Evolutionary conservation across 805 yeast species (phyloP).

Genomic region (Candida silvatica): DNA sequence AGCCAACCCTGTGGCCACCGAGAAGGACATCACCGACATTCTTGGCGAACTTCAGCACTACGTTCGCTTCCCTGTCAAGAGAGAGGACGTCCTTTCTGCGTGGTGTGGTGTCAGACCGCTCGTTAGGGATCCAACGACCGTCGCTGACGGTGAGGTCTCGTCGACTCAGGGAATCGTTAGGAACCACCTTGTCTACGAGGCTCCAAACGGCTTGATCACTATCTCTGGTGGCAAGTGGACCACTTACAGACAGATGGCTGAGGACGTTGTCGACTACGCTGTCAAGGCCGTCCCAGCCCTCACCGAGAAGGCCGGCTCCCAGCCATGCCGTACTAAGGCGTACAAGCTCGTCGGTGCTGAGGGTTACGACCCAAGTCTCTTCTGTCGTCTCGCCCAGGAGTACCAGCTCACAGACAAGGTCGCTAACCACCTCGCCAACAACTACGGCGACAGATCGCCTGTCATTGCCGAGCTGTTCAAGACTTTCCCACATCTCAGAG

Average conservation of each 20-base stretch:
- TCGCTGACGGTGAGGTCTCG: slow-evolving; percentile 19
- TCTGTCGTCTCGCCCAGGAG: slow-evolving; percentile 73
- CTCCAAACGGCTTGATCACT: slow-evolving; percentile 69
- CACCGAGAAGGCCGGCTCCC: slow-evolving; percentile 12
- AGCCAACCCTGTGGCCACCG: slow-evolving; percentile 74
- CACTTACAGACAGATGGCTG: slow-evolving; percentile 95
- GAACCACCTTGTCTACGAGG: slow-evolving; percentile 70
- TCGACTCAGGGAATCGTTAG: slow-evolving; percentile 87
- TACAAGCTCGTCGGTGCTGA: slow-evolving; percentile 72
- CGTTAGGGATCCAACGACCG: slow-evolving; percentile 68
- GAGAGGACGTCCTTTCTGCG: slow-evolving; percentile 88
- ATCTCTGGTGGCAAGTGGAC: slow-evolving; percentile 99
- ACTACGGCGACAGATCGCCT: slow-evolving; percentile 88
- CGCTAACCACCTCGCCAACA: slow-evolving; percentile 74
- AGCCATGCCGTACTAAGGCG: slow-evolving; percentile 44
- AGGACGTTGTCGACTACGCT: slow-evolving; percentile 79
- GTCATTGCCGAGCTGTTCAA: slow-evolving; percentile 53
- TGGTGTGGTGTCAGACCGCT: slow-evolving; percentile 97
- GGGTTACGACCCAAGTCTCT: slow-evolving; percentile 63
- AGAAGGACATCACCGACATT: slow-evolving; percentile 82
- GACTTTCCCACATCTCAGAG: slow-evolving; percentile 42
- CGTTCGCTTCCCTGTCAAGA: slow-evolving; percentile 77
- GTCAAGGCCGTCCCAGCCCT: slow-evolving; percentile 38
- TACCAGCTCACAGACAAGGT: slow-evolving; percentile 64
- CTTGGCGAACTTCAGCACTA: slow-evolving; percentile 83